Base-by-base conservation (phyloP, 768 basidiomycete species). In the Termitomyces titanicus region DNA sequence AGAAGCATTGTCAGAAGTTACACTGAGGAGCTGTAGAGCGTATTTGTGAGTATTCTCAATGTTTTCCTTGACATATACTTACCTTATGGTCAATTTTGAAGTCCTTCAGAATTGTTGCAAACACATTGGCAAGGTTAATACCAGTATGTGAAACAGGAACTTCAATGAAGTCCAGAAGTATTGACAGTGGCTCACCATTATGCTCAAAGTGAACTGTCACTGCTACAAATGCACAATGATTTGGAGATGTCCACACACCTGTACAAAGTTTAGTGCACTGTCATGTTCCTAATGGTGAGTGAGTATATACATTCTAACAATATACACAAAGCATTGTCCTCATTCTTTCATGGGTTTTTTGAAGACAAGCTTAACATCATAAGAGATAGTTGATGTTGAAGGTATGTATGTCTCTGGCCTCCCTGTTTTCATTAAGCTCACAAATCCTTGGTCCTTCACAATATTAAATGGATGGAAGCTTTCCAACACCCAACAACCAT, bases 1-100 rank as follows among this genome's bases (percentile, higher is more conserved):
- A 0, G 62, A 60, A 2, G 72, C 72, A 59, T 77, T 77, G 56
- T 78, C 69, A 37, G 64, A 68, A 2, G 67, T 74, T 3, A 76
- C 53, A 12, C 66, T 61, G 2, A 75, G 61, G 13, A 74, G 57
- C n/a, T n/a, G n/a, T n/a, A n/a, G n/a, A n/a, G n/a, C n/a, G n/a
- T n/a, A n/a, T n/a, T n/a, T n/a, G n/a, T n/a, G n/a, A n/a, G n/a
- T n/a, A n/a, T n/a, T n/a, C n/a, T n/a, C n/a, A n/a, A n/a, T n/a
- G n/a, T n/a, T n/a, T n/a, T n/a, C n/a, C n/a, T n/a, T n/a, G n/a
- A n/a, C n/a, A n/a, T n/a, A n/a, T n/a, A 55, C 64, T 58, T 3
- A 73, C 72, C 71, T 74, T 74, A 6, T 70, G 44, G 5, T 43
- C 54, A 38, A 75, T 68, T 0, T 69, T 69, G 49, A 69, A 78